Conservation (phyloP, 768 basidiomycete species). For the Tulasnella sp. region DNA sequence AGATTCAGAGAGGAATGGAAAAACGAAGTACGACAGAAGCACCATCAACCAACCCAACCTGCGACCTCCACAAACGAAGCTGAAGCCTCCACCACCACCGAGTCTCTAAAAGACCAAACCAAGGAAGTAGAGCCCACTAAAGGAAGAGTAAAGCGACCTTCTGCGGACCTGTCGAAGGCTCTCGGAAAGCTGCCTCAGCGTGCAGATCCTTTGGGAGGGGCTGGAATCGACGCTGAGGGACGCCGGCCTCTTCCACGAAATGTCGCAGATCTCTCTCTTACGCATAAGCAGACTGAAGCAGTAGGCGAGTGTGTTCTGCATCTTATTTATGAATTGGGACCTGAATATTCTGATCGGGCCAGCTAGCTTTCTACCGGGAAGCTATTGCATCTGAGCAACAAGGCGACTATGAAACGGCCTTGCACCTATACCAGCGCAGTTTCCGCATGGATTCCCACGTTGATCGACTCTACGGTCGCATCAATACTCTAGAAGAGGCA, state of each 20-base stretch:
- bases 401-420: slow-evolving; percentile 64
- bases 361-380: slow-evolving; percentile 42
- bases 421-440: slow-evolving; percentile 64
- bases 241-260: neutral
- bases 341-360: neutral
- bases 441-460: slow-evolving; percentile 69
- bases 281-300: neutral
- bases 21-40: slow-evolving; percentile 37
- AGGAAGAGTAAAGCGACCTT: neutral
- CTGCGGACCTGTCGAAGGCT: neutral
- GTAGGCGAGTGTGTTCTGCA: neutral
- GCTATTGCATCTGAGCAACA: slow-evolving; percentile 66
- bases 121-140: neutral
- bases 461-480: slow-evolving; percentile 48
- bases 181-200: neutral
- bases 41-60: neutral
- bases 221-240: neutral
- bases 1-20: slow-evolving; percentile 66
- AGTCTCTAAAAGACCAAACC: neutral
- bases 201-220: neutral
- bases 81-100: neutral
- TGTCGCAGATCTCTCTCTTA: neutral
- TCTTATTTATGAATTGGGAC: neutral
- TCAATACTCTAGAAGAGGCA: neutral
- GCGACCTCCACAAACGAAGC: neutral